A percentile compares a stretch with the other conserved stretches of the same genome.
Conservation (phyloP, 2,329 filamentous ascomycete genomes). For the Penicillium griseofulvum region DNA sequence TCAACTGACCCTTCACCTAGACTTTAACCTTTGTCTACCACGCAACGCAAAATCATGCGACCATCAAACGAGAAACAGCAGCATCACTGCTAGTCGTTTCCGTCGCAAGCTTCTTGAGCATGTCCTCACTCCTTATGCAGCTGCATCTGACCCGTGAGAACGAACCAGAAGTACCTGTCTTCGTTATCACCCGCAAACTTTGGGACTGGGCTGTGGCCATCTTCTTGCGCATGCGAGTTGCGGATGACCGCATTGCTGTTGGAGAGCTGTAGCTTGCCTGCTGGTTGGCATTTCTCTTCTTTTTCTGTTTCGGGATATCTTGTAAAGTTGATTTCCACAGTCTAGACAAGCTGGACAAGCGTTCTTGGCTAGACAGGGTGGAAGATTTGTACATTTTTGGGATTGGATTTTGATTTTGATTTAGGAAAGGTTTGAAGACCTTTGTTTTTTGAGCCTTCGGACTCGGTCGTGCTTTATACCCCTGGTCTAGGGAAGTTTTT, state of each 20-base stretch:
- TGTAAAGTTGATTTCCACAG: not conserved
- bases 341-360: constrained; percentile 1
- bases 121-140: constrained; percentile 66
- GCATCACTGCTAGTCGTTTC: constrained; percentile 76
- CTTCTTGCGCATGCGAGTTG: constrained; percentile 36
- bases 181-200: constrained; percentile 48
- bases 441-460: not conserved
- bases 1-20: constrained; percentile 37
- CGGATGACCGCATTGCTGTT: constrained; percentile 23
- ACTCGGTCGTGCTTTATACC: constrained; percentile 2
- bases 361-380: not conserved
- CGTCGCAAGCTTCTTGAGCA: constrained; percentile 71
- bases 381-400: constrained; percentile 15
- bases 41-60: constrained; percentile 73
- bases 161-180: constrained; percentile 60
- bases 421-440: not conserved
- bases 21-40: constrained; percentile 73
- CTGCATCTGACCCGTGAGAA: constrained; percentile 62
- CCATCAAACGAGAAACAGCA: constrained; percentile 74
- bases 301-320: not conserved
- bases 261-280: constrained; percentile 24
- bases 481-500: constrained; percentile 5
- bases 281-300: not conserved
- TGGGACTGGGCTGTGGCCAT: constrained; percentile 39
- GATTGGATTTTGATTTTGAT: constrained; percentile 1